phyloP scores from a whole-genome alignment of 805 yeast species.

The Candida tibetensis region DNA sequence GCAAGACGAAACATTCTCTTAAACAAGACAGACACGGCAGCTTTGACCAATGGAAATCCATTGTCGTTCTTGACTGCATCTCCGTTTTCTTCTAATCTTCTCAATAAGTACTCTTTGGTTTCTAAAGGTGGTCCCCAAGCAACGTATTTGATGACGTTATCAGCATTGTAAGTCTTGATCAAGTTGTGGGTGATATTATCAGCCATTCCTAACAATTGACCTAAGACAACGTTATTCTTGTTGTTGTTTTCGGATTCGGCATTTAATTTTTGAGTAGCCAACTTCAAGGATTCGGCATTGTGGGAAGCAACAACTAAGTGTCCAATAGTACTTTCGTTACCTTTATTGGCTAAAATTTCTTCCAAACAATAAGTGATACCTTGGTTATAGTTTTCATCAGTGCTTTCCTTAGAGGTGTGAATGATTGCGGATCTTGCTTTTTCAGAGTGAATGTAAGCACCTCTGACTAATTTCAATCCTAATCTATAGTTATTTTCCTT shows the following conservation, averaged over 20 bases:
- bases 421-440: constrained; percentile 64
- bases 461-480: constrained; percentile 89
- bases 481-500: constrained; percentile 58
- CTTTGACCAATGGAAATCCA: constrained; percentile 70
- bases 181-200: constrained; percentile 81
- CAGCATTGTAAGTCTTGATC: constrained; percentile 58
- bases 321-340: constrained; percentile 53
- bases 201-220: constrained; percentile 94
- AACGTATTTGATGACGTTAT: constrained; percentile 85
- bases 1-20: constrained; percentile 21
- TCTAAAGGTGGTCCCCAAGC: constrained; percentile 98
- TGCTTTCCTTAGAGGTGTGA: constrained; percentile 70
- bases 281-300: constrained; percentile 71
- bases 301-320: constrained; percentile 91
- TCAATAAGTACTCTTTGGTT: constrained; percentile 81
- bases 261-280: constrained; percentile 59
- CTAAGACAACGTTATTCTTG: constrained; percentile 70
- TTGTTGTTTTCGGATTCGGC: constrained; percentile 14
- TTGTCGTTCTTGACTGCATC: constrained; percentile 86
- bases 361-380: constrained; percentile 65
- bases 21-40: constrained; percentile 34
- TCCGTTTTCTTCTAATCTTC: constrained; percentile 94
- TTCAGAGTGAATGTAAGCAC: constrained; percentile 93
- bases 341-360: constrained; percentile 47
- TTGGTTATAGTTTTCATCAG: constrained; percentile 74